Evolutionary conservation across 192 early-diverging fungal genomes (phyloP).

Genomic region (Funneliformis mosseae): DNA sequence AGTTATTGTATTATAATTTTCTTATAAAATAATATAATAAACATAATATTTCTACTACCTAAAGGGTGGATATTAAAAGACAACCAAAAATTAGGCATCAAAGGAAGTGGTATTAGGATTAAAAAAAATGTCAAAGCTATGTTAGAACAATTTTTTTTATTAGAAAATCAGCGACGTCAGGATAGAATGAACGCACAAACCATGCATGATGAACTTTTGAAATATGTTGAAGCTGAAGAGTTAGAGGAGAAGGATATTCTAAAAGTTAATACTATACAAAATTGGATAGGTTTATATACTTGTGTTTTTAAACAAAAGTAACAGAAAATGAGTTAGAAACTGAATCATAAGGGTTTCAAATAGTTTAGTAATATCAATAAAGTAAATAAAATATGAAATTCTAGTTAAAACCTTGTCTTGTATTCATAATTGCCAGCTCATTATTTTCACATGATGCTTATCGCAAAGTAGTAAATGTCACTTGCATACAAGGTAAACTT

Average conservation of each 20-base stretch:
- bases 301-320: too few relatives aligned
- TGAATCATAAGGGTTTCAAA: too few relatives aligned
- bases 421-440: too few relatives aligned
- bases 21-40: neutral
- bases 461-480: too few relatives aligned
- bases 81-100: neutral
- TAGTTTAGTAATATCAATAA: too few relatives aligned
- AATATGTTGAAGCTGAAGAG: neutral
- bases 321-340: too few relatives aligned
- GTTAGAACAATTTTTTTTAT: neutral
- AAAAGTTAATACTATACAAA: too few relatives aligned
- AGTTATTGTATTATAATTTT: neutral
- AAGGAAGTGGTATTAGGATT: neutral
- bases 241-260: neutral
- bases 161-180: neutral
- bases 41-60: neutral
- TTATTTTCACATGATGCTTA: too few relatives aligned
- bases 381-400: too few relatives aligned
- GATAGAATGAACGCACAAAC: neutral
- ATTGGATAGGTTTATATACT: too few relatives aligned
- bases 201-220: neutral
- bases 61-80: neutral
- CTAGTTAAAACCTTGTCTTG: too few relatives aligned
- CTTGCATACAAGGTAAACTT: too few relatives aligned
- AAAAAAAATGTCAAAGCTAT: conserved; percentile 3